A percentile compares a stretch with the other conserved stretches of the same genome.
phyloP scores from a whole-genome alignment of 306 rosid genomes.

The Vigna angularis region DNA sequence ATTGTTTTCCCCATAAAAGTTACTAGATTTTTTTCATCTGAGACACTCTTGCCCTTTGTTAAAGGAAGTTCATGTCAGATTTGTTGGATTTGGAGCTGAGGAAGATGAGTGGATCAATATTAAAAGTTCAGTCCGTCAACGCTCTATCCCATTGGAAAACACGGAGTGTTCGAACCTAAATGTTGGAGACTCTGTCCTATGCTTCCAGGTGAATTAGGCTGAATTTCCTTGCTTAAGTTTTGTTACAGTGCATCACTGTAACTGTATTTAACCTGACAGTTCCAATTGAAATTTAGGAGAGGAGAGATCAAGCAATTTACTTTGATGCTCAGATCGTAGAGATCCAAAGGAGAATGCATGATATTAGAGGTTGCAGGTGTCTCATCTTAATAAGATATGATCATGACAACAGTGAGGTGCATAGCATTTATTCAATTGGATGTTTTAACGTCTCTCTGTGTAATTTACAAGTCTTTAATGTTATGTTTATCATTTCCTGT shows the following conservation, averaged over 20 bases:
- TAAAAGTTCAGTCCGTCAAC: slow-evolving; percentile 43
- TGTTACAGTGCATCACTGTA: background rate
- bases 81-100: background rate
- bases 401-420: slow-evolving; percentile 56
- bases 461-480: background rate
- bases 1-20: slow-evolving; percentile 7
- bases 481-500: slow-evolving; percentile 13
- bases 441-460: background rate
- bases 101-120: background rate
- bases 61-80: slow-evolving; percentile 83
- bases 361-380: slow-evolving; percentile 96
- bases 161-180: slow-evolving; percentile 63
- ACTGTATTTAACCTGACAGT: slow-evolving; percentile 34
- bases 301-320: slow-evolving; percentile 83
- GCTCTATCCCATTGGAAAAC: slow-evolving; percentile 81
- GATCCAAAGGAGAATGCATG: slow-evolving; percentile 85
- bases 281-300: slow-evolving; percentile 64
- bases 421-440: slow-evolving; percentile 37
- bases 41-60: slow-evolving; percentile 61
- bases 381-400: slow-evolving; percentile 74
- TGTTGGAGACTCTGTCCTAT: slow-evolving; percentile 78
- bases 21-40: slow-evolving; percentile 38
- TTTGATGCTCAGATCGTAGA: slow-evolving; percentile 84
- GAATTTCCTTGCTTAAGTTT: slow-evolving; percentile 1
- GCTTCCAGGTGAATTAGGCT: slow-evolving; percentile 77